Conservation (phyloP, 1,284 basidiomycete genomes). For the Erythrobasidium hasegawianum region DNA sequence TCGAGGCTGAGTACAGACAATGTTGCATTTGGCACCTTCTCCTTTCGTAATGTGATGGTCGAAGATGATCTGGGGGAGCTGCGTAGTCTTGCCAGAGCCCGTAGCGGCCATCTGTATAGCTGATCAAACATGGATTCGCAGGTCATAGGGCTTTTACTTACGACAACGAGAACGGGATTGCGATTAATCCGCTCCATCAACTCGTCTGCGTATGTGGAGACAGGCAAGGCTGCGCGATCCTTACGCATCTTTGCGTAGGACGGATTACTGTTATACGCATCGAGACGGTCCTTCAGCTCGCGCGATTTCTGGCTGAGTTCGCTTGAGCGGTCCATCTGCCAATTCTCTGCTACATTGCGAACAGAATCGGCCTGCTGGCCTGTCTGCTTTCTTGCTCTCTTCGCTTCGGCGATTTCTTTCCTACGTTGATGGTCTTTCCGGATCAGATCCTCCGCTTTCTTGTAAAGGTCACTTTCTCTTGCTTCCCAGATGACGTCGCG, state of each 20-base stretch:
- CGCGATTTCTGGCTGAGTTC: constrained; percentile 59
- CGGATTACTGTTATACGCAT: constrained; percentile 64
- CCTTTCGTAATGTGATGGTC: constrained; percentile 68
- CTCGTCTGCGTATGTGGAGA: constrained; percentile 63
- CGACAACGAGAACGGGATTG: constrained; percentile 16
- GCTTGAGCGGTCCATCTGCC: constrained; percentile 45
- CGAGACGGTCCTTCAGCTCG: constrained; percentile 57
- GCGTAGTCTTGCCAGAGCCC: constrained; percentile 86
- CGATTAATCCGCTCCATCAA: constrained; percentile 48
- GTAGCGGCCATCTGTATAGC: constrained; percentile 62
- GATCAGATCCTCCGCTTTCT: constrained; percentile 34
- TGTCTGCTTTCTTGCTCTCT: constrained; percentile 32
- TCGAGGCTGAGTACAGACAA: constrained; percentile 85
- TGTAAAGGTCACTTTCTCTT: constrained; percentile 56
- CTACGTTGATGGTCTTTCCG: constrained; percentile 19
- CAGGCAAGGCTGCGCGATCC: constrained; percentile 66
- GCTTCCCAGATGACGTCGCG: constrained; percentile 68
- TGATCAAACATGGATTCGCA: no score
- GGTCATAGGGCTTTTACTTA: no score
- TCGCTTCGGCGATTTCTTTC: constrained; percentile 33
- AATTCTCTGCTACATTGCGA: constrained; percentile 36
- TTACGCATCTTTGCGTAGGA: constrained; percentile 64
- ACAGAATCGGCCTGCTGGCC: constrained; percentile 37
- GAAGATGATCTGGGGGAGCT: constrained; percentile 51
- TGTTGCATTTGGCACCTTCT: constrained; percentile 66